These are phyloP conservation scores for Leptographium wingfieldii DNA, from an alignment of 2,329 filamentous ascomycete species.

Conservation along the genomic window DNA sequence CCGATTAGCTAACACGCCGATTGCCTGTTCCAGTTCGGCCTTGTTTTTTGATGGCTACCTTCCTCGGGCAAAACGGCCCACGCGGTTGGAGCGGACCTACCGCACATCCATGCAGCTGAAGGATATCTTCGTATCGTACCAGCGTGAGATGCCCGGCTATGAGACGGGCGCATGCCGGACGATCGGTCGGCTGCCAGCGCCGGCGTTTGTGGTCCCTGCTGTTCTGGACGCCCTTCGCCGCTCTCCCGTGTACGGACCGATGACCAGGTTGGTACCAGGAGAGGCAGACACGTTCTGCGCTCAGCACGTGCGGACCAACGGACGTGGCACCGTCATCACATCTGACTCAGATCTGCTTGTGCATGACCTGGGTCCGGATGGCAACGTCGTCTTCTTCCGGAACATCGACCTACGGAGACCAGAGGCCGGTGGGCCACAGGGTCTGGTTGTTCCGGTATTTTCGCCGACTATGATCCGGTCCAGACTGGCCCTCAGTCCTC, in stretches of 20 bases:
- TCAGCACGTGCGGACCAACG: conserved; percentile 38
- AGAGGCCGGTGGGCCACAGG: neutral
- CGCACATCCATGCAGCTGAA: conserved; percentile 44
- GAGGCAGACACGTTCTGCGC: conserved; percentile 82
- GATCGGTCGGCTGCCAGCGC: conserved; percentile 24
- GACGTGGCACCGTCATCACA: conserved; percentile 49
- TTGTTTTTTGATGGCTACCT: conserved; percentile 84
- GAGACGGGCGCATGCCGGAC: conserved; percentile 3
- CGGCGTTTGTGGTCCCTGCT: conserved; percentile 64
- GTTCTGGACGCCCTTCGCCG: conserved; percentile 56
- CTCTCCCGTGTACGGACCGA: conserved; percentile 26
- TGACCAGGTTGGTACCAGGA: conserved; percentile 54
- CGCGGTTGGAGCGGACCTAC: conserved; percentile 48
- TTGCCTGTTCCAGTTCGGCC: conserved; percentile 33
- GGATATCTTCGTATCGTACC: conserved; percentile 27
- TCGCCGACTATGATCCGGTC: conserved; percentile 13
- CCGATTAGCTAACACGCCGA: neutral
- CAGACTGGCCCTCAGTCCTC: conserved; percentile 14
- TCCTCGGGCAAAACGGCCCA: conserved; percentile 50
- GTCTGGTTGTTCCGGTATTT: conserved; percentile 13
- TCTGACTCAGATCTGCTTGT: conserved; percentile 81
- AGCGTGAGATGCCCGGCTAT: conserved; percentile 6
- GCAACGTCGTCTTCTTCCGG: conserved; percentile 54
- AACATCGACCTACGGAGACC: conserved; percentile 36
- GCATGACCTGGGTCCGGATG: conserved; percentile 50